Conservation (phyloP, 202 grass and related monocot genomes). For the Setaria viridis region DNA sequence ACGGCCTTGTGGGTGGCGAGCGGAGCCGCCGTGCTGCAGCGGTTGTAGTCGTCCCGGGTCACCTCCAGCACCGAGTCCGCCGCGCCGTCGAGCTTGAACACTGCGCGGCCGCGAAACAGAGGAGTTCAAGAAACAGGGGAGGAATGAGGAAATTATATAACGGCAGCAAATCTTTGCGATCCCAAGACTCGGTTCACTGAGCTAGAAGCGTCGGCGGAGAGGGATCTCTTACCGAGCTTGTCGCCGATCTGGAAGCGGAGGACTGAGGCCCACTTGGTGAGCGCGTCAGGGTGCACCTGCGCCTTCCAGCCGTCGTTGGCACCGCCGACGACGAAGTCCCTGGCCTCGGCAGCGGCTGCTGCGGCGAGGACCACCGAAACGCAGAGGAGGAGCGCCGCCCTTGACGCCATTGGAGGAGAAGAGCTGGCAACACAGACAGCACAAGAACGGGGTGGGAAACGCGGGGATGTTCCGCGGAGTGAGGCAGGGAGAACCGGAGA, state of each 20-base stretch:
- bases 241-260: conserved; percentile 63
- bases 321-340: conserved; percentile 56
- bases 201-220: background rate
- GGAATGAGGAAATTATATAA: background rate
- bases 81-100: conserved; percentile 58
- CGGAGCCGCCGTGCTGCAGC: conserved; percentile 57
- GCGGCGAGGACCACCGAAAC: conserved; percentile 12
- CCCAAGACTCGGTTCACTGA: too few relatives aligned
- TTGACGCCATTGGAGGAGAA: conserved; percentile 33
- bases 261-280: conserved; percentile 55
- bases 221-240: conserved; percentile 48
- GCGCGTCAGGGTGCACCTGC: conserved; percentile 41
- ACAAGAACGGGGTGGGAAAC: background rate
- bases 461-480: background rate
- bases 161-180: too few relatives aligned
- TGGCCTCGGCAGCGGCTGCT: conserved; percentile 29
- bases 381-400: conserved; percentile 39
- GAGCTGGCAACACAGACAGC: background rate
- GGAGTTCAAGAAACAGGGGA: background rate
- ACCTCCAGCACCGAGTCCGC: conserved; percentile 63
- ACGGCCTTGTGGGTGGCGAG: conserved; percentile 41
- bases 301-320: conserved; percentile 40
- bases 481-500: background rate
- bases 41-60: conserved; percentile 52
- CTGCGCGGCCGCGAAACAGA: background rate